Evolutionary conservation across 2,329 filamentous ascomycete genomes (phyloP).

Genomic region (Cryphonectria radicalis): DNA sequence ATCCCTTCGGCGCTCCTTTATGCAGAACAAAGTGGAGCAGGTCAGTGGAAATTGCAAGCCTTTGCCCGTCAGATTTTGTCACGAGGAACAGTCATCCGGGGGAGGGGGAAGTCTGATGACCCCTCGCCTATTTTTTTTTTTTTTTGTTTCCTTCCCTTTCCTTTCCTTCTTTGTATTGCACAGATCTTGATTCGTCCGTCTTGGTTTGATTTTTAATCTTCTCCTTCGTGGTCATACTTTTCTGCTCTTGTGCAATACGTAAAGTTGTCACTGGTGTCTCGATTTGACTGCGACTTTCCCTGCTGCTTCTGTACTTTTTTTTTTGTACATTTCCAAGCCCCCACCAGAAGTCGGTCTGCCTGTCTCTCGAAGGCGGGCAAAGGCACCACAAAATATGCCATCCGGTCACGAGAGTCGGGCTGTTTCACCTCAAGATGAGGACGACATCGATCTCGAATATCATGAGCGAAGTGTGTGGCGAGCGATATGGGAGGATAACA

Average conservation of each 20-base stretch:
- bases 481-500: slow-evolving; percentile 26
- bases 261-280: neutral
- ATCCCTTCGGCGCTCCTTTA: neutral
- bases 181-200: neutral
- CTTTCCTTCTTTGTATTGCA: neutral
- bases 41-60: neutral
- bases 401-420: neutral
- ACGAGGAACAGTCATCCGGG: neutral
- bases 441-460: neutral
- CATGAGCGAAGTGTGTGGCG: slow-evolving; percentile 15
- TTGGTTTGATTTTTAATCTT: too few relatives aligned
- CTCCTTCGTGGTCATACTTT: neutral
- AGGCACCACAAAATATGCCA: slow-evolving; percentile 7
- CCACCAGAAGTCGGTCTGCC: neutral
- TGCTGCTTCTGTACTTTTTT: neutral
- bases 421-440: neutral
- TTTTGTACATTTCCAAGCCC: neutral
- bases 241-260: neutral
- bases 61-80: slow-evolving; percentile 1
- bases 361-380: neutral
- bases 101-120: neutral
- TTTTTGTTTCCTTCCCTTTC: neutral
- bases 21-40: slow-evolving; percentile 7
- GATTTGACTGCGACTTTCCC: neutral
- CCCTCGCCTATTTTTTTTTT: neutral